Conservation (phyloP, 805 yeast species). For the Candida succiphila region DNA sequence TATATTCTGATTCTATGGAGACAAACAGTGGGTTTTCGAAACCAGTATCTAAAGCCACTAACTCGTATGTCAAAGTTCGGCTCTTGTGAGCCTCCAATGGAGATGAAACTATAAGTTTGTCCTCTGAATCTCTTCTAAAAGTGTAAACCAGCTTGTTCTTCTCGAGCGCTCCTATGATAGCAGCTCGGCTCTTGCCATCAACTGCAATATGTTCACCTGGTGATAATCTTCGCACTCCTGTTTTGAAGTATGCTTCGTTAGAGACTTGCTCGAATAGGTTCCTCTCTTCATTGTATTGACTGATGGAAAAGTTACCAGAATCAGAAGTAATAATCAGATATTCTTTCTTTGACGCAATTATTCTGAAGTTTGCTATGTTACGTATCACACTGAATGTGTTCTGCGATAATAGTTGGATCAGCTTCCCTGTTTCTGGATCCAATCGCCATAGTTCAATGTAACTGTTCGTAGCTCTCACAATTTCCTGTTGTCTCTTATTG, state of each 20-base stretch:
- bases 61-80: slow-evolving; percentile 37
- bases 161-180: slow-evolving; percentile 65
- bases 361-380: slow-evolving; percentile 36
- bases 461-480: slow-evolving; percentile 48
- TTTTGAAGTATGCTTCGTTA: slow-evolving; percentile 63
- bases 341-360: slow-evolving; percentile 46
- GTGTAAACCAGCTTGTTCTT: slow-evolving; percentile 63
- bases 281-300: slow-evolving; percentile 19
- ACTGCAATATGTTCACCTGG: slow-evolving; percentile 68
- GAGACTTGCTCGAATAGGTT: slow-evolving; percentile 27
- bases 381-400: slow-evolving; percentile 53
- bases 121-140: slow-evolving; percentile 37
- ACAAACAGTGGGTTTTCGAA: slow-evolving; percentile 83
- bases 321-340: slow-evolving; percentile 65
- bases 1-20: slow-evolving; percentile 56
- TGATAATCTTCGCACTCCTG: slow-evolving; percentile 63
- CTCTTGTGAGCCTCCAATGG: slow-evolving; percentile 63
- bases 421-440: slow-evolving; percentile 45
- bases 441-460: slow-evolving; percentile 43
- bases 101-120: slow-evolving; percentile 44
- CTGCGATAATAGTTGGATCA: slow-evolving; percentile 31
- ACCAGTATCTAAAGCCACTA: slow-evolving; percentile 61
- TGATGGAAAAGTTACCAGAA: slow-evolving; percentile 58
- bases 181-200: slow-evolving; percentile 66
- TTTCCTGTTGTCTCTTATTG: slow-evolving; percentile 44